phyloP scores from a whole-genome alignment of 345 rosid species.

The Geranium brycei region DNA sequence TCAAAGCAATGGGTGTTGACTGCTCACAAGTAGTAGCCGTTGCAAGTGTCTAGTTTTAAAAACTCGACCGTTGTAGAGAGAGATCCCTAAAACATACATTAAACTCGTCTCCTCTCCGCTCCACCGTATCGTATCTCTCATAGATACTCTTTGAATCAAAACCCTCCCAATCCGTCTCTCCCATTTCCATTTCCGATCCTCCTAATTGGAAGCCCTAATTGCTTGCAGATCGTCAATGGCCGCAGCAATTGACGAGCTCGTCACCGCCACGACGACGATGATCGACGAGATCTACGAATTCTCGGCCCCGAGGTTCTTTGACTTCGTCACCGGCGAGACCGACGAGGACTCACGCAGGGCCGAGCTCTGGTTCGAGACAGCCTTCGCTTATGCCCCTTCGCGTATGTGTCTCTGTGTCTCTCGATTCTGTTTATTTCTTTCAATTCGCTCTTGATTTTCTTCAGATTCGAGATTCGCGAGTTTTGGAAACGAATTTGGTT shows the following conservation, averaged over 20 bases:
- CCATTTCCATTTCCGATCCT: too few species aligned
- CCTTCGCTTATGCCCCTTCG: conserved; percentile 74
- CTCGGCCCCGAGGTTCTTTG: conserved; percentile 76
- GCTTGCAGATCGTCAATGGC: conserved; percentile 11
- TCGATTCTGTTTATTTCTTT: background rate
- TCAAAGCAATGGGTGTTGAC: too few species aligned
- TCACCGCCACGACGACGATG: conserved; percentile 11
- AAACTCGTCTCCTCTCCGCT: too few species aligned
- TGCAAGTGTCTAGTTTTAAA: too few species aligned
- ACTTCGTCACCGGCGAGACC: conserved; percentile 55
- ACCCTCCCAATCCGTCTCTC: too few species aligned
- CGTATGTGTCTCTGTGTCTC: conserved; percentile 34
- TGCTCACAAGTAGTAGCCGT: too few species aligned
- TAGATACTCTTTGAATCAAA: too few species aligned
- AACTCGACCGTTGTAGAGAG: too few species aligned
- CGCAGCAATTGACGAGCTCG: conserved; percentile 14
- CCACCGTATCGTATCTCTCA: too few species aligned
- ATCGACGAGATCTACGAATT: conserved; percentile 71
- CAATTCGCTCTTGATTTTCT: background rate
- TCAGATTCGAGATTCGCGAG: too few species aligned
- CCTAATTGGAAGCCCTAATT: background rate
- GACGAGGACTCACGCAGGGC: conserved; percentile 53
- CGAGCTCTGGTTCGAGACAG: conserved; percentile 77
- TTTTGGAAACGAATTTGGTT: too few species aligned
- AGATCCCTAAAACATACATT: too few species aligned